Conservation (phyloP, 306 rosid genomes). For the apple (Malus domestica) region ASM211411v1 NC_041789.1:12771501-12772000, state of each 20-base stretch:
- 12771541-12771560: slow-evolving; percentile 31
- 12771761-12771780: background rate
- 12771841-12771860: too few relatives aligned
- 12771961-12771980: too few relatives aligned
- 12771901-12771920: background rate
- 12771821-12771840: too few relatives aligned
- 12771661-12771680: background rate
- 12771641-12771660: background rate
- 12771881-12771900: too few relatives aligned
- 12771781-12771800: too few relatives aligned
- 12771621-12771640: background rate
- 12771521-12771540: slow-evolving; percentile 43
- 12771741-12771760: background rate
- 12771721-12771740: too few relatives aligned
- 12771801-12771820: too few relatives aligned
- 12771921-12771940: background rate
- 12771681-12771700: too few relatives aligned
- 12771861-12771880: too few relatives aligned
- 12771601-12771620: slow-evolving; percentile 1
- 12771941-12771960: too few relatives aligned
- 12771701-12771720: background rate
- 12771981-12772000: too few relatives aligned
- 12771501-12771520: slow-evolving; percentile 49
- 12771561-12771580: slow-evolving; percentile 27
- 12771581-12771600: slow-evolving; percentile 18